phyloP scores from a whole-genome alignment of 2,329 filamentous ascomycete species.

The Ambrosiella cleistominuta region DNA sequence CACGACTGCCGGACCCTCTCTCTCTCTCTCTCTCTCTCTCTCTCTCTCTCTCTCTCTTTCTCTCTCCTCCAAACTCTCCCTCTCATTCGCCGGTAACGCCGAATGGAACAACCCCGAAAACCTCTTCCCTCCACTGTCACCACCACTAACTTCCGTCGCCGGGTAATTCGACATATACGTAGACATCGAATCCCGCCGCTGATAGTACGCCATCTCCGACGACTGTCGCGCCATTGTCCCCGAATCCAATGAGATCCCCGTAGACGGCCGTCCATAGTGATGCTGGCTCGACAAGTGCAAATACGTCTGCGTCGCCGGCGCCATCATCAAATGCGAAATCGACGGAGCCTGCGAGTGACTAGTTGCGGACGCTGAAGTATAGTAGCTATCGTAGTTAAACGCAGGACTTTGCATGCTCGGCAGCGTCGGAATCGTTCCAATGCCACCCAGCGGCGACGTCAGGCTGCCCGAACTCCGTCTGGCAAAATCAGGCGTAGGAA shows the following conservation, averaged over 20 bases:
- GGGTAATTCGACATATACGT: slow-evolving; percentile 33
- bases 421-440: slow-evolving; percentile 15
- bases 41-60: slow-evolving; percentile 37
- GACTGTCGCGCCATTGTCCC: slow-evolving; percentile 29
- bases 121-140: slow-evolving; percentile 20
- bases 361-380: slow-evolving; percentile 19
- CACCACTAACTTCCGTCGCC: slow-evolving; percentile 18
- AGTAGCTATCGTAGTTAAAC: slow-evolving; percentile 36
- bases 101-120: slow-evolving; percentile 73
- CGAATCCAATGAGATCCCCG: slow-evolving; percentile 36
- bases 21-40: neutral
- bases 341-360: slow-evolving; percentile 14
- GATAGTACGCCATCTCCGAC: slow-evolving; percentile 30
- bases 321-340: slow-evolving; percentile 7
- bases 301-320: neutral
- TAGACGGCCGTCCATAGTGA: slow-evolving; percentile 34
- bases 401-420: slow-evolving; percentile 29
- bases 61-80: slow-evolving; percentile 16
- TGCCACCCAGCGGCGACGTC: slow-evolving; percentile 36
- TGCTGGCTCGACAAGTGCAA: slow-evolving; percentile 29
- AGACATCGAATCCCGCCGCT: slow-evolving; percentile 36
- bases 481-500: slow-evolving; percentile 46
- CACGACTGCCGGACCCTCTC: neutral
- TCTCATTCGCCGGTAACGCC: slow-evolving; percentile 66
- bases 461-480: slow-evolving; percentile 51